Evolutionary conservation across 352 stramenopile genomes (phyloP).

Genomic region (Pythium rhizo-oryzae): DNA sequence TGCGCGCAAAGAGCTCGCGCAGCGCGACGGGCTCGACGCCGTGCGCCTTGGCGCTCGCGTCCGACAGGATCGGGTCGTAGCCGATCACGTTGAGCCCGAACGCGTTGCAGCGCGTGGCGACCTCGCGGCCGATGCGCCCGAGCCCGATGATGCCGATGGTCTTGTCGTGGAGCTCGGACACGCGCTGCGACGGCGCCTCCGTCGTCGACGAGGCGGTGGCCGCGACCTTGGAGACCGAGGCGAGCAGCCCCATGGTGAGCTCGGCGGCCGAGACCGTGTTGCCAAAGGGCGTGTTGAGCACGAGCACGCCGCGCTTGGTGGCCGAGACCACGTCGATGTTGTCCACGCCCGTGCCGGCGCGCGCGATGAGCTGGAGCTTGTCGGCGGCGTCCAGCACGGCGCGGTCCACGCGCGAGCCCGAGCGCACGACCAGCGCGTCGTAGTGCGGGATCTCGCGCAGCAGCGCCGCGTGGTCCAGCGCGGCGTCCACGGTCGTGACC

Average conservation of each 20-base stretch:
- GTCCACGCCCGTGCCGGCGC: slow-evolving; percentile 91
- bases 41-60: slow-evolving; percentile 70
- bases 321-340: slow-evolving; percentile 94
- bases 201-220: background rate
- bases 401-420: slow-evolving; percentile 76
- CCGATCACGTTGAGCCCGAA: slow-evolving; percentile 95
- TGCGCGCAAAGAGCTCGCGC: slow-evolving; percentile 86
- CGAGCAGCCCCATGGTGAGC: slow-evolving; percentile 92
- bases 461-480: slow-evolving; percentile 65
- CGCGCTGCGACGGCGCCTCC: slow-evolving; percentile 25
- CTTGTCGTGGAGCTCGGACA: slow-evolving; percentile 89
- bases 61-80: slow-evolving; percentile 93
- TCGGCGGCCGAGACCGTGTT: slow-evolving; percentile 97
- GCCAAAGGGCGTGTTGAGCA: slow-evolving; percentile 96
- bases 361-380: slow-evolving; percentile 83
- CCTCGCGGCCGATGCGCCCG: slow-evolving; percentile 93
- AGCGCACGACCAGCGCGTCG: slow-evolving; percentile 90
- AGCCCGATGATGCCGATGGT: slow-evolving; percentile 95
- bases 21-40: slow-evolving; percentile 88
- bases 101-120: slow-evolving; percentile 90
- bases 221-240: slow-evolving; percentile 57
- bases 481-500: slow-evolving; percentile 57
- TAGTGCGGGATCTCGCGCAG: slow-evolving; percentile 77
- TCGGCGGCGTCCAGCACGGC: slow-evolving; percentile 63
- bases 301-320: slow-evolving; percentile 92